Conservation (phyloP, 495 filamentous ascomycete species). For the Corynascus novoguineensis region DNA sequence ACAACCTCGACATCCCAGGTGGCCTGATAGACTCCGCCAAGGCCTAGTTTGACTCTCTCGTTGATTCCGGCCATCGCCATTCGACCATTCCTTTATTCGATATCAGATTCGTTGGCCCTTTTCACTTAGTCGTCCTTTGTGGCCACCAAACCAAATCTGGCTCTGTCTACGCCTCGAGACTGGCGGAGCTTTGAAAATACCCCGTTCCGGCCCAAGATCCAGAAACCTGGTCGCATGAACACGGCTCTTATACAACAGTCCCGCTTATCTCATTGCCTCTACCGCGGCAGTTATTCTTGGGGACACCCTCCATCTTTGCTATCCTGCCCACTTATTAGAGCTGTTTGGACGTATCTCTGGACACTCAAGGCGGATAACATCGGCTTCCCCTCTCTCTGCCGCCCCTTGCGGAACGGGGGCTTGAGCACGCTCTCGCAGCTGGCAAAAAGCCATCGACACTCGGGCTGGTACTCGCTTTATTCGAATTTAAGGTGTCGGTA, state of each 20-base stretch:
- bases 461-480: background rate
- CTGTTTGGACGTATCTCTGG: background rate
- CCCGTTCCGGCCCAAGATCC: constrained; percentile 9
- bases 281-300: constrained; percentile 5
- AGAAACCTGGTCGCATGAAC: constrained; percentile 19
- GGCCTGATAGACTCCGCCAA: no score
- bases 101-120: no score
- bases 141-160: background rate
- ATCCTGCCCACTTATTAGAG: background rate
- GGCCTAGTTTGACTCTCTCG: no score
- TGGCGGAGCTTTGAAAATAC: constrained; percentile 7
- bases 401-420: background rate
- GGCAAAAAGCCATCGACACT: background rate
- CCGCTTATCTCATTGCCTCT: constrained; percentile 17
- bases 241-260: constrained; percentile 25
- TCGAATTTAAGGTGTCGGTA: background rate
- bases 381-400: background rate
- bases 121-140: no score
- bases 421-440: background rate
- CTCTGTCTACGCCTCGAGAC: constrained; percentile 1
- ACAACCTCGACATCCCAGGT: no score
- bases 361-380: constrained; percentile 1
- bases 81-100: no score
- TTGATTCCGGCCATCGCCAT: no score
- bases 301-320: background rate